phyloP scores from a whole-genome alignment of 1,284 basidiomycete species.

The Ceratobasidium theobromae region DNA sequence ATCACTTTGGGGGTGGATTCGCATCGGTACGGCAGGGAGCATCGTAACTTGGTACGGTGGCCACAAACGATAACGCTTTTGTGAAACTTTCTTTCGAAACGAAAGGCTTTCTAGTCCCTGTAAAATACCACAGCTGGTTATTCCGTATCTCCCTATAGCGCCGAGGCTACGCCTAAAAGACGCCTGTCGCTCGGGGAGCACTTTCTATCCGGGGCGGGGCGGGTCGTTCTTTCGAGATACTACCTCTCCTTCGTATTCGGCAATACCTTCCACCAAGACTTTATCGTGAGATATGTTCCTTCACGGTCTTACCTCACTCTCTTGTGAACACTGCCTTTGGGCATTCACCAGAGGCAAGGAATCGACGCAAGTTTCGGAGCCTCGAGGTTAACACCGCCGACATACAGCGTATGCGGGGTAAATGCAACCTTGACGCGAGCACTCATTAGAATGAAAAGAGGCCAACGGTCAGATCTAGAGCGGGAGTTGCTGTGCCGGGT shows the following conservation, averaged over 20 bases:
- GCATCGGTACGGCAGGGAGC: neutral
- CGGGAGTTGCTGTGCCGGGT: too few species aligned
- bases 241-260: neutral
- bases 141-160: neutral
- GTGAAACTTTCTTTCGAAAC: constrained; percentile 1
- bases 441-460: neutral
- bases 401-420: constrained; percentile 10
- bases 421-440: neutral
- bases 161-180: constrained; percentile 6
- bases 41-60: neutral
- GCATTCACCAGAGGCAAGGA: neutral
- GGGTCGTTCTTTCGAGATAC: neutral
- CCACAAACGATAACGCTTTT: neutral
- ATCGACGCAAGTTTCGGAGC: constrained; percentile 16
- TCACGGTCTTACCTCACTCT: neutral
- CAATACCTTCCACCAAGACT: neutral
- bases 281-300: neutral
- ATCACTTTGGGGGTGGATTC: neutral
- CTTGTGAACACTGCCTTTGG: neutral
- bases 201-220: neutral
- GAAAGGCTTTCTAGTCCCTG: neutral
- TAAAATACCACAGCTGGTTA: neutral
- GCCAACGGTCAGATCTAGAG: too few species aligned
- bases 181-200: neutral
- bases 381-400: constrained; percentile 27